Conservation (phyloP, 2,329 filamentous ascomycete genomes). For the Colletotrichum truncatum region DNA sequence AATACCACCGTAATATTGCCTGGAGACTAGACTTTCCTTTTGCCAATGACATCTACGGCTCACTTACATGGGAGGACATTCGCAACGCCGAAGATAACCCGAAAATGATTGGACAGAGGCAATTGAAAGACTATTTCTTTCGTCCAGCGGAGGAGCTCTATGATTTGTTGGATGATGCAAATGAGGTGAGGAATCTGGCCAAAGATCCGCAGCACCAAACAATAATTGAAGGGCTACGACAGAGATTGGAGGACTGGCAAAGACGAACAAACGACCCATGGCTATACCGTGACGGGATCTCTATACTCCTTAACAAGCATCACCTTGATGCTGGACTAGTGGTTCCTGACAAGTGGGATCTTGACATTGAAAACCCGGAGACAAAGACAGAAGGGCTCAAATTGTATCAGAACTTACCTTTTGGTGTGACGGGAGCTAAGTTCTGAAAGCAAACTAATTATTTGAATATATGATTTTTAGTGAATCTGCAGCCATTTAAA, state of each 20-base stretch:
- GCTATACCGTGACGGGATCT: not conserved
- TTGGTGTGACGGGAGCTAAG: not conserved
- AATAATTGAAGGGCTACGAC: not conserved
- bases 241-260: not conserved
- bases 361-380: not conserved
- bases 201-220: not conserved
- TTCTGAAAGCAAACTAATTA: too few species aligned
- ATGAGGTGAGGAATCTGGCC: not conserved
- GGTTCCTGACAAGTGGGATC: not conserved
- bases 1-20: not conserved
- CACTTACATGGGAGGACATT: constrained; percentile 53
- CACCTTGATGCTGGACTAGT: not conserved
- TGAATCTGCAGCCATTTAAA: too few species aligned
- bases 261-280: not conserved
- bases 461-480: too few species aligned
- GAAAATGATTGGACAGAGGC: constrained; percentile 18
- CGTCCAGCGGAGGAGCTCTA: not conserved
- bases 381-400: not conserved
- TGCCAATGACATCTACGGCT: constrained; percentile 54
- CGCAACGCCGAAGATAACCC: constrained; percentile 35
- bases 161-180: not conserved
- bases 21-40: constrained; percentile 53
- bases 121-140: not conserved
- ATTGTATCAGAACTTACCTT: not conserved
- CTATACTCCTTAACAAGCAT: not conserved